These are phyloP conservation scores for Graphilbum sp. DNA, from an alignment of 2,329 filamentous ascomycete genomes.

Conservation along the genomic window DNA sequence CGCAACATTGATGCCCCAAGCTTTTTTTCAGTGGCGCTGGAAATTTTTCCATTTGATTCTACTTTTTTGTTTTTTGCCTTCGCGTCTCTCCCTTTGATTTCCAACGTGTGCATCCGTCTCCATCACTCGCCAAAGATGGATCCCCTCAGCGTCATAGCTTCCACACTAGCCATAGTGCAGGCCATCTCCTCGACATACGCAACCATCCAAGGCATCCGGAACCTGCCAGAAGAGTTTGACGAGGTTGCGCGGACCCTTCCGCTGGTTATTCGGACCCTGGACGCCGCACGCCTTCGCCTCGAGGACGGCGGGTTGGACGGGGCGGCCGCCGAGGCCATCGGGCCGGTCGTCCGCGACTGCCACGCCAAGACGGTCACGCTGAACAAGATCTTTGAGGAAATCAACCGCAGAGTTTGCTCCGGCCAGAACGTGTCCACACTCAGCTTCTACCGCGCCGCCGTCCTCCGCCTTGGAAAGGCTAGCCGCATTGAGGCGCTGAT, in stretches of 20 bases:
- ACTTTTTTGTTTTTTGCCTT: too few species aligned
- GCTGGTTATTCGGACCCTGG: too few species aligned
- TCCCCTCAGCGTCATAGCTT: constrained; percentile 1
- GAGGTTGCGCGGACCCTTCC: too few species aligned
- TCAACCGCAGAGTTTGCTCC: not conserved
- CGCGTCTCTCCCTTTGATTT: too few species aligned
- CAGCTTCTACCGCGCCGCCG: not conserved
- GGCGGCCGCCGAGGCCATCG: not conserved
- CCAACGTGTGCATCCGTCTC: too few species aligned
- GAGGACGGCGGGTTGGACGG: too few species aligned
- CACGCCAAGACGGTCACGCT: not conserved
- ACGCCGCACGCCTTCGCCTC: too few species aligned
- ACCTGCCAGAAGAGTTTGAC: not conserved
- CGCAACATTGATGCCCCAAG: too few species aligned
- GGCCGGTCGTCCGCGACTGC: not conserved
- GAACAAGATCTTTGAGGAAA: not conserved
- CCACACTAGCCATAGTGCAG: not conserved
- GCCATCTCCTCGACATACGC: not conserved
- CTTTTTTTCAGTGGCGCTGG: too few species aligned
- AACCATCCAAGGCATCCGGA: not conserved
- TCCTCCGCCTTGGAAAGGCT: not conserved
- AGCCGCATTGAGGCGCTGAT: not conserved
- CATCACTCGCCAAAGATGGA: not conserved
- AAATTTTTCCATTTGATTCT: too few species aligned
- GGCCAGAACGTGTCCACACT: too few species aligned